phyloP scores from a whole-genome alignment of 1,139 yeast genomes.

The Pichia sp. region DNA sequence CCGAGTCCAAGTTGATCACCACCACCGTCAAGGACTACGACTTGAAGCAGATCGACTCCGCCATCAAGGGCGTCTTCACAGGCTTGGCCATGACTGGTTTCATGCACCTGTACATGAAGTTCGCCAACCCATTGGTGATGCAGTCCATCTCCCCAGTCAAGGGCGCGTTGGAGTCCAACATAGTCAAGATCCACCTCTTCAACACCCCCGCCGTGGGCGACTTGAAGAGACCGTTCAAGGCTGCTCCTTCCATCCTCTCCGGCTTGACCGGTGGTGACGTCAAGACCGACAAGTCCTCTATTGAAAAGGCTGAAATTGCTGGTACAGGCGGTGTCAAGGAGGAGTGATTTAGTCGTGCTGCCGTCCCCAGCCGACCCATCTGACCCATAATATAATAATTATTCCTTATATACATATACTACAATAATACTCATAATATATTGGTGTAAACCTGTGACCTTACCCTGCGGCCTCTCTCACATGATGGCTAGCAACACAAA shows the following conservation, averaged over 20 bases:
- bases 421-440: too few species aligned
- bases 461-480: conserved; percentile 21
- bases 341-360: conserved; percentile 25
- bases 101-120: conserved; percentile 97
- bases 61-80: conserved; percentile 79
- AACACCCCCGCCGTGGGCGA: conserved; percentile 85
- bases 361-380: background rate
- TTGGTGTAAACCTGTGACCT: too few species aligned
- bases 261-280: conserved; percentile 55
- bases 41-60: conserved; percentile 72
- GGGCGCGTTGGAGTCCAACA: conserved; percentile 84
- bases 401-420: background rate
- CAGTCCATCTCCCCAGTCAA: conserved; percentile 89
- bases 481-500: conserved; percentile 41
- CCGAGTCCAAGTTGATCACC: conserved; percentile 69
- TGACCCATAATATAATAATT: background rate
- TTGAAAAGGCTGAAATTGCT: conserved; percentile 78
- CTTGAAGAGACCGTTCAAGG: conserved; percentile 95
- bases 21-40: conserved; percentile 96
- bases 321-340: conserved; percentile 91
- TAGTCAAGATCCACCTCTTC: conserved; percentile 86
- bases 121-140: conserved; percentile 95
- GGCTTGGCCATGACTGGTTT: conserved; percentile 97
- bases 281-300: conserved; percentile 81
- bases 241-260: conserved; percentile 69